phyloP scores from a whole-genome alignment of 2,329 filamentous ascomycete species.

The Ophiostoma sp. region DNA sequence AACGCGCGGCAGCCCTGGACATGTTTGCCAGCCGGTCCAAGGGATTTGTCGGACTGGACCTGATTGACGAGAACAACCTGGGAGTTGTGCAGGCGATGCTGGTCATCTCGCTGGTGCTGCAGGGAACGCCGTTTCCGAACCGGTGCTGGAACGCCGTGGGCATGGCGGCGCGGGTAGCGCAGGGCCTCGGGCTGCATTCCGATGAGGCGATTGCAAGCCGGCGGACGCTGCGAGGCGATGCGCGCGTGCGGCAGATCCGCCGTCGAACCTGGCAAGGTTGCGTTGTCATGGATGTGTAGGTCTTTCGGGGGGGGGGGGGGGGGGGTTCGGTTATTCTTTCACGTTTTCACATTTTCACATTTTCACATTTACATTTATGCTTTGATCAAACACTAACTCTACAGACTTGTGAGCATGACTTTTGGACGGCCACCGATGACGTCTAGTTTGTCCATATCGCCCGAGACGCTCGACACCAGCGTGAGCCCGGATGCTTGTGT shows the following conservation, averaged over 20 bases:
- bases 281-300: constrained; percentile 1
- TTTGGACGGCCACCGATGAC: constrained; percentile 25
- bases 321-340: neutral
- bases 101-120: constrained; percentile 37
- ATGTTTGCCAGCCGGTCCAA: constrained; percentile 37
- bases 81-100: constrained; percentile 32
- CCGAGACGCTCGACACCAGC: constrained; percentile 12
- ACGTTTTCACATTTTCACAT: too few species aligned
- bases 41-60: constrained; percentile 36
- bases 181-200: constrained; percentile 40
- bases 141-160: constrained; percentile 43
- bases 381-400: constrained; percentile 9
- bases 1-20: constrained; percentile 32
- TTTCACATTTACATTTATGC: neutral
- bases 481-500: neutral
- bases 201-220: constrained; percentile 21
- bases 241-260: neutral
- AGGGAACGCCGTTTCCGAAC: constrained; percentile 39
- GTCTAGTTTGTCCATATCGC: constrained; percentile 20
- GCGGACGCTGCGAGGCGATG: neutral
- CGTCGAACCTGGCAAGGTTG: neutral
- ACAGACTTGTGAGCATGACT: constrained; percentile 24
- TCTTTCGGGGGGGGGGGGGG: too few species aligned
- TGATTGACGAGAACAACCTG: constrained; percentile 39
- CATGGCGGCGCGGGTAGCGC: constrained; percentile 39